Base-by-base conservation (phyloP, 306 rosid genomes). In the Lathyrus aphaca region DNA sequence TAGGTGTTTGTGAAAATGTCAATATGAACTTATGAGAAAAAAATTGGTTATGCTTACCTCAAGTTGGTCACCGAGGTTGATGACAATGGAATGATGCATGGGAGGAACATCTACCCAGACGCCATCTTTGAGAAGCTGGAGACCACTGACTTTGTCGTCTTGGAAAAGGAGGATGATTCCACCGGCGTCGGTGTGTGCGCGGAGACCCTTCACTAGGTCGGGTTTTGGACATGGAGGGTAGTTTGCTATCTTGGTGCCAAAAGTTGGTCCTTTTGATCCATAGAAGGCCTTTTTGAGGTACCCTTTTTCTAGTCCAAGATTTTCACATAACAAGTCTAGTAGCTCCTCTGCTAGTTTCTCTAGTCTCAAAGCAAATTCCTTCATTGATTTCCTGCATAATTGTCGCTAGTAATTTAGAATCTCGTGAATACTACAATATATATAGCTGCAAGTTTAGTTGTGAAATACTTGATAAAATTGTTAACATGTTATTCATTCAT, bases 201-300 rank as follows among this genome's bases (percentile, higher is more conserved):
- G 63, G 44, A 68, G 73, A 51, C 73, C 73, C 21, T 68, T 68
- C 11, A 68, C 73, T 8, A 68, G 73, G 7, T 68, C 73, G 14
- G 73, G 73, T n/a, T 68, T 68, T 51, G 73, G 73, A n/a, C 73
- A 68, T 68, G 73, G 73, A 51, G 73, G 73, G 38, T 68, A 68
- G 62, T 68, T 68, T 32, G 73, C 73, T 18, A 68, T 35, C 49
- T 68, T 68, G 37, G 73, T 68, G 18, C 73, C 73, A 68, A 68
- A 68, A 50, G 73, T 68, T 50, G 73, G 73, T 7, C 73, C 73
- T 5, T 13, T 68, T 17, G 73, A 68, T 50, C 73, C 73, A 8
- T 50, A 68, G 14, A 68, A 50, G 5, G 62, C 49, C 35, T 50
- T 68, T 67, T 68, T 64, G n/a, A 64, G 70, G 25, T 64, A 64